Evolutionary conservation across 371 early-diverging fungal genomes (phyloP).

Genomic region (Syncephalastrum contaminatum): DNA sequence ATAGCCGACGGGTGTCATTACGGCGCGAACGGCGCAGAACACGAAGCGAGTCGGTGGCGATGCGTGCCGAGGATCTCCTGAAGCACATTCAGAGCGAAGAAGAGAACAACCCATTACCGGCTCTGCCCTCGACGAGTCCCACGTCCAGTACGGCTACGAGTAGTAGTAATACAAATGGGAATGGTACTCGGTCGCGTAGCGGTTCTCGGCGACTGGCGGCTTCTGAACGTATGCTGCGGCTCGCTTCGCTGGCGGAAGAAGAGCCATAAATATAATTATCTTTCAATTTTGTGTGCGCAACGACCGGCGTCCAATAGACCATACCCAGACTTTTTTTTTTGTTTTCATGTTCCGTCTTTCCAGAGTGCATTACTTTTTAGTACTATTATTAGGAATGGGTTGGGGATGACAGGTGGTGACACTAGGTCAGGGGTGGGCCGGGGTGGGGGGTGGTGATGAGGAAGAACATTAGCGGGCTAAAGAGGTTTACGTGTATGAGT

Average conservation of each 20-base stretch:
- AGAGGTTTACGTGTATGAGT: too few relatives aligned
- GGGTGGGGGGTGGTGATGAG: too few relatives aligned
- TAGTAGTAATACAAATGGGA: constrained; percentile 1
- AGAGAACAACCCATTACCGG: constrained; percentile 33
- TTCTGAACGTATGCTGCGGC: constrained; percentile 37
- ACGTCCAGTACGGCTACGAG: not conserved
- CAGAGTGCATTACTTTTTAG: too few relatives aligned
- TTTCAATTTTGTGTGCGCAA: not conserved
- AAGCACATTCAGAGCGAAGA: constrained; percentile 61
- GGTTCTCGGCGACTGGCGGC: constrained; percentile 34
- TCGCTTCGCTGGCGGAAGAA: constrained; percentile 44
- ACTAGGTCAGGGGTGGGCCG: too few relatives aligned
- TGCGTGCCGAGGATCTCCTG: constrained; percentile 71
- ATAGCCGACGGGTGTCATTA: constrained; percentile 34
- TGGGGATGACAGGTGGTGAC: too few relatives aligned
- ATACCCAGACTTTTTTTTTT: too few relatives aligned
- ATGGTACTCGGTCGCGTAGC: constrained; percentile 18
- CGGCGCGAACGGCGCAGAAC: constrained; percentile 45
- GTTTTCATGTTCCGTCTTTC: too few relatives aligned
- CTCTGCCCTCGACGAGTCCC: constrained; percentile 8
- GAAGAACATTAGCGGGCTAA: too few relatives aligned
- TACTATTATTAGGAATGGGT: too few relatives aligned
- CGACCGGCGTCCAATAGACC: too few relatives aligned
- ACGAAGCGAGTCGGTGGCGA: constrained; percentile 60
- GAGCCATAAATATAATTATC: constrained; percentile 3